A percentile compares a stretch with the other conserved stretches of the same genome.
These are phyloP conservation scores for Mycena vulgaris DNA, from an alignment of 768 basidiomycete genomes.

Conservation along the genomic window DNA sequence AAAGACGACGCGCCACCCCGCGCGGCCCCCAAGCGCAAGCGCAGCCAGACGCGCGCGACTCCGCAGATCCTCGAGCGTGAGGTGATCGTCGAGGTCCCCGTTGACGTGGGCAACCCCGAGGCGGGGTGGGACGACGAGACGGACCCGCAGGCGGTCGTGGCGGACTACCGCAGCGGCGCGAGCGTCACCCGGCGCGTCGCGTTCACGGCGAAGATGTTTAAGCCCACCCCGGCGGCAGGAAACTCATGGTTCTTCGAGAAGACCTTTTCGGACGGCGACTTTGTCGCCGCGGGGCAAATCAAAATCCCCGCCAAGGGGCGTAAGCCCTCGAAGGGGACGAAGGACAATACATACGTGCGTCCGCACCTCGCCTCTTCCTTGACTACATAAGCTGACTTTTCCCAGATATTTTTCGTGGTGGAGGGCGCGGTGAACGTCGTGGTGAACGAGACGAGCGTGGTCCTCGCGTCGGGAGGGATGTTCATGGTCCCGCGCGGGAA, in stretches of 20 bases:
- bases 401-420: constrained; percentile 75
- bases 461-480: constrained; percentile 87
- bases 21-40: constrained; percentile 44
- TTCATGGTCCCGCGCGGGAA: constrained; percentile 96
- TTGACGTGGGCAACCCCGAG: constrained; percentile 64
- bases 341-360: constrained; percentile 94
- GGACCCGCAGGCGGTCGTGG: constrained; percentile 72
- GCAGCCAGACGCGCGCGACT: constrained; percentile 41
- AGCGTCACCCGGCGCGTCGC: constrained; percentile 87
- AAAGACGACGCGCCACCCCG: constrained; percentile 41
- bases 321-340: constrained; percentile 91
- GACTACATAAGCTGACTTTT: too few species aligned
- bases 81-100: constrained; percentile 52
- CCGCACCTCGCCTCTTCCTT: background rate
- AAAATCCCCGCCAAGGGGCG: constrained; percentile 80
- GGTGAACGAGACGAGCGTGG: constrained; percentile 82
- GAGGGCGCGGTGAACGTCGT: constrained; percentile 91
- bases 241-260: constrained; percentile 90
- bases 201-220: constrained; percentile 79
- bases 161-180: constrained; percentile 74
- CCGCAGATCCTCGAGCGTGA: constrained; percentile 40
- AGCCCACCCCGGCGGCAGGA: constrained; percentile 61
- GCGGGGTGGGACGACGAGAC: constrained; percentile 95
- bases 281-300: constrained; percentile 92
- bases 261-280: constrained; percentile 91